Percentiles rank a stretch among this genome's conserved stretches.
phyloP scores from a whole-genome alignment of 305 asterid species.

The Nicotiana rustica region DNA sequence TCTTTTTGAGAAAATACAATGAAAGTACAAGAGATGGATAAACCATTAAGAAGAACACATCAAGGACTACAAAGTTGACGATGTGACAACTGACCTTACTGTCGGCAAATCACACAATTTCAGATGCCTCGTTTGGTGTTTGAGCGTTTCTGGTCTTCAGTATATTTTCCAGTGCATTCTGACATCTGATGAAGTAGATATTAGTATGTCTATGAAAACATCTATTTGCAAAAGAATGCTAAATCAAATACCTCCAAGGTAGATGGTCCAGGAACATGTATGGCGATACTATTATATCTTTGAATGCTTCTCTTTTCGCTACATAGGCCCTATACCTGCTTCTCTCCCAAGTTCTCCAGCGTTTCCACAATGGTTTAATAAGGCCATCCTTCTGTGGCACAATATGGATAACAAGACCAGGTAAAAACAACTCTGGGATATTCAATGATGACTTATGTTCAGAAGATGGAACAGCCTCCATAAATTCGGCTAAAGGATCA shows the following conservation, averaged over 20 bases:
- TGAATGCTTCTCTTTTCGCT: constrained; percentile 45
- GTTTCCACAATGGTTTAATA: constrained; percentile 39
- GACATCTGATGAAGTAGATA: constrained; percentile 26
- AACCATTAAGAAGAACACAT: background rate
- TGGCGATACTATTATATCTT: constrained; percentile 44
- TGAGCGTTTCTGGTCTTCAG: background rate
- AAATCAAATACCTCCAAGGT: constrained; percentile 47
- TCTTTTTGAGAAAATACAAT: background rate
- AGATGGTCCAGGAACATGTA: constrained; percentile 50
- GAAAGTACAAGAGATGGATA: background rate
- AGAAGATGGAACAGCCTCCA: constrained; percentile 38
- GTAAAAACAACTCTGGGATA: constrained; percentile 45
- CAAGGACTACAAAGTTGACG: background rate
- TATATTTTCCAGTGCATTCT: constrained; percentile 31
- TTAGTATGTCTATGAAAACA: constrained; percentile 9
- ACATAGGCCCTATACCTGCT: constrained; percentile 39
- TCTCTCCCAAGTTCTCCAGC: constrained; percentile 38
- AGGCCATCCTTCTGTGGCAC: constrained; percentile 35
- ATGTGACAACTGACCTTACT: background rate
- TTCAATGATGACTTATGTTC: constrained; percentile 24
- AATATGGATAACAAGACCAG: constrained; percentile 45
- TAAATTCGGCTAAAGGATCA: constrained; percentile 30
- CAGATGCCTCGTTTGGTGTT: background rate
- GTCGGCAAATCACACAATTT: constrained; percentile 28
- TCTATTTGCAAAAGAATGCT: background rate